Evolutionary conservation across 106 monocot genomes (phyloP).

Genomic region (Dendrobium nobile): DNA sequence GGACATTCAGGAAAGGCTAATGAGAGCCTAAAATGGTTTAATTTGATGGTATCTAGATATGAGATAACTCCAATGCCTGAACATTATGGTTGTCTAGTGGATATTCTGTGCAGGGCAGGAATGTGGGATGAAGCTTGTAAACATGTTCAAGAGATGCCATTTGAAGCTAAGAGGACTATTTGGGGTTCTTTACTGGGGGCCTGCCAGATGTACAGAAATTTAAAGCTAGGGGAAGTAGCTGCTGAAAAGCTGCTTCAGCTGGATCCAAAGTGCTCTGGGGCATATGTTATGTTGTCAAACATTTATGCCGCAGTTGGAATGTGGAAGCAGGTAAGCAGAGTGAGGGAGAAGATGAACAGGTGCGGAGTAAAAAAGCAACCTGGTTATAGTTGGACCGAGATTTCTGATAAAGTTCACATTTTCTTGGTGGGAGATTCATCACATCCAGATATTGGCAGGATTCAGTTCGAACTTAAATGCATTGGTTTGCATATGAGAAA

Average conservation of each 20-base stretch:
- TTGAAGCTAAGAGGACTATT: conserved; percentile 35
- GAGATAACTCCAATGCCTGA: conserved; percentile 41
- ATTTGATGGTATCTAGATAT: conserved; percentile 54
- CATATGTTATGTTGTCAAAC: conserved; percentile 76
- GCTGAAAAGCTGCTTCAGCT: conserved; percentile 47
- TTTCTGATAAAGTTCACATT: conserved; percentile 50
- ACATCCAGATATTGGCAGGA: conserved; percentile 53
- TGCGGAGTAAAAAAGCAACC: conserved; percentile 56
- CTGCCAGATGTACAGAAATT: conserved; percentile 37
- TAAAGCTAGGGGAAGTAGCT: conserved; percentile 57
- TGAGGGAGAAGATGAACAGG: conserved; percentile 61
- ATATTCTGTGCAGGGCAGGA: conserved; percentile 59
- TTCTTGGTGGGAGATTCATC: conserved; percentile 59
- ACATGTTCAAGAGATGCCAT: conserved; percentile 57
- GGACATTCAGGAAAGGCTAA: conserved; percentile 61
- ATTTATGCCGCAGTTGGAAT: conserved; percentile 62
- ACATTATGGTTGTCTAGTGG: conserved; percentile 77
- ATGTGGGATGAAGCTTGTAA: conserved; percentile 50
- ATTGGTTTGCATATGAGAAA: conserved; percentile 52
- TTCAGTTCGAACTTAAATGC: conserved; percentile 32
- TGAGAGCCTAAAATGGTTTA: conserved; percentile 52
- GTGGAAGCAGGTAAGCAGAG: conserved; percentile 56
- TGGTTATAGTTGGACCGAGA: conserved; percentile 77
- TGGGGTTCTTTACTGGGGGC: conserved; percentile 72
- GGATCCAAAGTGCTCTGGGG: conserved; percentile 50